Evolutionary conservation across 208 protist genomes (phyloP).

Genomic region (Trichomonas tenax): DNA sequence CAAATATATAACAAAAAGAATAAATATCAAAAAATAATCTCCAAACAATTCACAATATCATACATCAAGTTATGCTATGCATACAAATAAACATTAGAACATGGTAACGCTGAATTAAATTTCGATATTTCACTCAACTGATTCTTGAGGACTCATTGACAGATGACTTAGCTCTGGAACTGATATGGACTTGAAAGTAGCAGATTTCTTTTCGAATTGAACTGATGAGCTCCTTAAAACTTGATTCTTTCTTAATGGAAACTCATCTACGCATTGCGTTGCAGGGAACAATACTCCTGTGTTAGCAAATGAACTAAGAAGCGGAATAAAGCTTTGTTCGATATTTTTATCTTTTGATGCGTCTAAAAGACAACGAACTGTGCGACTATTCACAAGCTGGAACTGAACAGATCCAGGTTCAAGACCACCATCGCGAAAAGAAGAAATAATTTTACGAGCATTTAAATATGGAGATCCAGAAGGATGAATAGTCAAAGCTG

Average conservation of each 20-base stretch:
- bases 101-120: no score
- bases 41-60: no score
- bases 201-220: no score
- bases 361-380: not conserved
- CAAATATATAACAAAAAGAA: no score
- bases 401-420: not conserved
- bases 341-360: not conserved
- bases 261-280: not conserved
- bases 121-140: no score
- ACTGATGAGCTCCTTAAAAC: no score
- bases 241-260: not conserved
- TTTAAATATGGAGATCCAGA: not conserved
- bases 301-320: not conserved
- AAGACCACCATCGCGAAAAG: not conserved
- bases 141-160: no score
- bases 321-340: not conserved
- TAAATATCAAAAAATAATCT: no score
- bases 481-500: not conserved
- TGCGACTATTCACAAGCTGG: not conserved
- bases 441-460: not conserved
- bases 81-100: no score
- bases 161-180: no score
- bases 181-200: no score
- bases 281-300: not conserved
- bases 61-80: no score